Base-by-base conservation (phyloP, 257 asterid genomes). In the Gentiana straminea region DNA sequence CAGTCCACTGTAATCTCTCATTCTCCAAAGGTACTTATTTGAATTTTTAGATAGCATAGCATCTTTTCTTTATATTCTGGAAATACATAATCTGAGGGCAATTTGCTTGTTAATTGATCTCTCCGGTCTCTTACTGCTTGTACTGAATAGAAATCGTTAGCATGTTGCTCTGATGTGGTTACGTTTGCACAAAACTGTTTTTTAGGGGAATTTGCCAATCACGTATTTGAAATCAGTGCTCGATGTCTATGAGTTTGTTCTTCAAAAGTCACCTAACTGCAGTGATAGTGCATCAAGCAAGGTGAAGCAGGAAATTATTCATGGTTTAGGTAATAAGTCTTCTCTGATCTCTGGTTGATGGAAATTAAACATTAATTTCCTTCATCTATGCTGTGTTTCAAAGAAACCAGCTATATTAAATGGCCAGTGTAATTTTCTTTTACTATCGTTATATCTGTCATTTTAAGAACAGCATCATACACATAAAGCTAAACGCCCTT, bases 271-370 rank as follows among this genome's bases (percentile, higher is more conserved):
- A 54, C 72, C 77, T 3, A 64, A 65, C 72, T 74, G 70, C 72
- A 72, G 67, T 52, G 87, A 76, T 60, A 80, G 75, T 55, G 69
- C 75, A 61, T 60, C 80, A 50, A 80, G 79, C 80, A 91, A 85
- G 80, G 92, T 87, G 93, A 87, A 84, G 84, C 98, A 91, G 79
- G 98, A 91, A 79, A 91, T 91, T 54, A 72, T 91, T 67, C 94
- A 72, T 58, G 80, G 94, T 66, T 95, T 91, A 69, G 98, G 98
- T 91, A 91, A 69, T 68, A 55, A 54, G 54, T 59, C 72, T 50
- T 61, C 13, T 61, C 59, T 55, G 13, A 59, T 8, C 44, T 7
- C 52, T 49, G 52, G 12, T 9, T 62, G 38, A 61, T 61, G 54
- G 35, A 58, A 59, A 33, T 15, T 58, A 33, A 52, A 51, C 34